Evolutionary conservation across 495 filamentous ascomycete genomes (phyloP).

Genomic region (Xylaria venustula): DNA sequence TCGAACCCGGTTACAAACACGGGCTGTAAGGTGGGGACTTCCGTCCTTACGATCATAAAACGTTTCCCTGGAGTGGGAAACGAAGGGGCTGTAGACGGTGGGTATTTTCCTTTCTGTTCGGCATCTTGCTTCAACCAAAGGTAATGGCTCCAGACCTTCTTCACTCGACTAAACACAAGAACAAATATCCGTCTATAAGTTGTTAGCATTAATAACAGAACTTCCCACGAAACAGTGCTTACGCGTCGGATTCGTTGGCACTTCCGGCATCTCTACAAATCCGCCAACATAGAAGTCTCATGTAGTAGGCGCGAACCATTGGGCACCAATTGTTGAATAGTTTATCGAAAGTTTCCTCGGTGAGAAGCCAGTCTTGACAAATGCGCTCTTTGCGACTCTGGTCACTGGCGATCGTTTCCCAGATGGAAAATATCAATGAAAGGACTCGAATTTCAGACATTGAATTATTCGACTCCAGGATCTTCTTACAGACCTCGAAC

Average conservation of each 20-base stretch:
- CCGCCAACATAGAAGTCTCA: conserved; percentile 92
- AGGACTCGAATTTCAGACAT: conserved; percentile 90
- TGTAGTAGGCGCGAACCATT: conserved; percentile 95
- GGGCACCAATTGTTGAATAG: conserved; percentile 98
- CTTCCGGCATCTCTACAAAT: conserved; percentile 75
- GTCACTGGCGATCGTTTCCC: conserved; percentile 70
- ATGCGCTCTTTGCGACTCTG: conserved; percentile 67
- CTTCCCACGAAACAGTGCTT: conserved; percentile 36
- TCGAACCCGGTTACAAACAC: conserved; percentile 42
- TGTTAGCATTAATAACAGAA: conserved; percentile 10
- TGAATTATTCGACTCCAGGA: conserved; percentile 86
- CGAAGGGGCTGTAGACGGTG: conserved; percentile 77
- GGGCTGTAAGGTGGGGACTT: conserved; percentile 59
- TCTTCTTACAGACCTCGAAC: conserved; percentile 78
- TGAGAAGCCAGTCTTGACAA: conserved; percentile 79
- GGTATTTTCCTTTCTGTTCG: conserved; percentile 50
- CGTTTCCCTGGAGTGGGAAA: conserved; percentile 87
- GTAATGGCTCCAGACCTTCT: conserved; percentile 76
- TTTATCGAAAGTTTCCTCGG: conserved; percentile 72
- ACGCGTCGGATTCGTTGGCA: conserved; percentile 67
- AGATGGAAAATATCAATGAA: conserved; percentile 79
- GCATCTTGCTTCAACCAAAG: conserved; percentile 67
- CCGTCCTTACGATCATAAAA: conserved; percentile 88
- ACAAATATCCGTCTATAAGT: conserved; percentile 62
- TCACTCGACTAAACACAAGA: conserved; percentile 65